Conservation (phyloP, 2,329 filamentous ascomycete genomes). For the Colletotrichum acutatum region DNA sequence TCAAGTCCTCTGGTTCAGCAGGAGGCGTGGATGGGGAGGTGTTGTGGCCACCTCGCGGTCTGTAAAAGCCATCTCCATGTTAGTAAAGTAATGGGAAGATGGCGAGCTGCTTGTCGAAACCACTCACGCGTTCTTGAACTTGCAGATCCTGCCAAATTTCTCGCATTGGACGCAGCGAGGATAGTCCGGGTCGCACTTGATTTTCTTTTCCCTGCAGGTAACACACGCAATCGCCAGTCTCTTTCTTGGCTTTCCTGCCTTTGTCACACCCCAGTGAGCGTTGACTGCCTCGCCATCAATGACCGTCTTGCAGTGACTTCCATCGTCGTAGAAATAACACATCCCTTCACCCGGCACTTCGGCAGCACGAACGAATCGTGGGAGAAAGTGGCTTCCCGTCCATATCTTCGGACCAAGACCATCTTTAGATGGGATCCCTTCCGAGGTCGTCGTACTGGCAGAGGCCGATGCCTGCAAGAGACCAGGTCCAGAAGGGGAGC, state of each 20-base stretch:
- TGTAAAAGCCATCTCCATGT: slow-evolving; percentile 42
- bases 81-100: slow-evolving; percentile 20
- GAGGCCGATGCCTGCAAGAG: slow-evolving; percentile 43
- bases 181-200: slow-evolving; percentile 92
- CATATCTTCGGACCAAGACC: slow-evolving; percentile 75
- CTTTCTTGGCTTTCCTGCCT: slow-evolving; percentile 93
- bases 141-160: slow-evolving; percentile 88
- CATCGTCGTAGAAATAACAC: slow-evolving; percentile 90
- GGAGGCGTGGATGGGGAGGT: slow-evolving; percentile 64
- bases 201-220: slow-evolving; percentile 96
- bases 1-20: slow-evolving; percentile 59
- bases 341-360: slow-evolving; percentile 82
- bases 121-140: slow-evolving; percentile 88
- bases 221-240: slow-evolving; percentile 91
- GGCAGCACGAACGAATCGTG: slow-evolving; percentile 71
- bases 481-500: slow-evolving; percentile 37
- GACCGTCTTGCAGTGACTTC: slow-evolving; percentile 81
- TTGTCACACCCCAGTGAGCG: slow-evolving; percentile 92
- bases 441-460: slow-evolving; percentile 47
- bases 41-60: slow-evolving; percentile 68
- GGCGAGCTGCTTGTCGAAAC: not conserved
- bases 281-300: slow-evolving; percentile 91
- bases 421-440: slow-evolving; percentile 64
- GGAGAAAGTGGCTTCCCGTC: slow-evolving; percentile 75
- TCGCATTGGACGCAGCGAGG: slow-evolving; percentile 92